phyloP scores from a whole-genome alignment of 2,329 filamentous ascomycete genomes.

The Coniella vitis region DNA sequence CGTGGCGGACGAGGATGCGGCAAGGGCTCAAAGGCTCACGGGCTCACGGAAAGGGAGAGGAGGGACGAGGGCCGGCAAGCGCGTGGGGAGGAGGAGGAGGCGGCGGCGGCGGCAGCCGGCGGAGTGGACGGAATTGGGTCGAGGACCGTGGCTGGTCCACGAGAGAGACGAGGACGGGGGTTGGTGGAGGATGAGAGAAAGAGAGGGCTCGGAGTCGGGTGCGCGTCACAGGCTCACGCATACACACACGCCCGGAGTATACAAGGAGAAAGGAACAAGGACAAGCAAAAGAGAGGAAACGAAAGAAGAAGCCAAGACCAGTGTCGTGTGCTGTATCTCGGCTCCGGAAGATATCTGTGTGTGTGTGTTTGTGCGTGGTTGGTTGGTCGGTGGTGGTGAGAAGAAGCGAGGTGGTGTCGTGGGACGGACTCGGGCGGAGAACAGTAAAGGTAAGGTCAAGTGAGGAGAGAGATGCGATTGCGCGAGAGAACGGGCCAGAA shows the following conservation, averaged over 20 bases:
- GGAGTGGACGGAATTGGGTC: conserved; percentile 11
- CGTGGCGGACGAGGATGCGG: not conserved
- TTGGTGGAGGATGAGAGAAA: conserved; percentile 9
- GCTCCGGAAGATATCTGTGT: conserved; percentile 21
- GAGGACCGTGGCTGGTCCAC: conserved; percentile 22
- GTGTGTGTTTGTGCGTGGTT: too few relatives aligned
- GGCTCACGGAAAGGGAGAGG: conserved; percentile 8
- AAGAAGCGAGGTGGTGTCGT: not conserved
- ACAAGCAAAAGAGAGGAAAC: conserved; percentile 27
- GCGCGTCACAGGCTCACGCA: conserved; percentile 23
- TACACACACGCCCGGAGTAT: too few relatives aligned
- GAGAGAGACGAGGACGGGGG: conserved; percentile 12
- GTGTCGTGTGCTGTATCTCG: conserved; percentile 13
- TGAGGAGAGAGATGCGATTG: conserved; percentile 1
- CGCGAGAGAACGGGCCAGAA: not conserved
- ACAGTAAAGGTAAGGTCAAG: conserved; percentile 17
- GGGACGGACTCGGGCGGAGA: conserved; percentile 3
- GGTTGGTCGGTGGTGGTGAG: not conserved
- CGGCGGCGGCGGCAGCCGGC: not conserved
- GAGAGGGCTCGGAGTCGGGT: conserved; percentile 9
- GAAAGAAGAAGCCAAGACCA: conserved; percentile 17
- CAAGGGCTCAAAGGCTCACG: too few relatives aligned
- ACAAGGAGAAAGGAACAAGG: conserved; percentile 29
- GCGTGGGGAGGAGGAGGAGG: not conserved
- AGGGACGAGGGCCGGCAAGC: not conserved